Evolutionary conservation across 177 flowering plant genomes (phyloP).

Genomic region (Tripterygium wilfordii): DNA sequence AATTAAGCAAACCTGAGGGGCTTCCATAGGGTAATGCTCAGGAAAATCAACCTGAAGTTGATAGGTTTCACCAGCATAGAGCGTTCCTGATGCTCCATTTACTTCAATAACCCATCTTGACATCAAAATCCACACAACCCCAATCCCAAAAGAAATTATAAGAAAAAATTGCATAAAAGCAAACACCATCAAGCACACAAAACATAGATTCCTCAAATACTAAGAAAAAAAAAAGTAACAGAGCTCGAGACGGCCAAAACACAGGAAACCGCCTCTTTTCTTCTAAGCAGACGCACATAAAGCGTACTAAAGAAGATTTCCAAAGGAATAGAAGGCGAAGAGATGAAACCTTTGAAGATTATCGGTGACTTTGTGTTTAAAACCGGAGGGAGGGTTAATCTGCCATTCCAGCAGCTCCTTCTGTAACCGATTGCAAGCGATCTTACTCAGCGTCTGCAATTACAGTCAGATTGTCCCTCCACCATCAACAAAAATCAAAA

Average conservation of each 20-base stretch:
- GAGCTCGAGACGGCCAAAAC: too few species aligned
- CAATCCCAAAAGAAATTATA: background rate
- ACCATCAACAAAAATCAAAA: background rate
- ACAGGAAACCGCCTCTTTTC: too few species aligned
- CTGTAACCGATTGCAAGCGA: conserved; percentile 85
- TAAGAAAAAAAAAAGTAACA: too few species aligned
- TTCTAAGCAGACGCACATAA: too few species aligned
- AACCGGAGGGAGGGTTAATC: conserved; percentile 83
- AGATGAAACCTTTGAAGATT: conserved; percentile 75
- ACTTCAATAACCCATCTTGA: conserved; percentile 78
- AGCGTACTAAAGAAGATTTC: too few species aligned
- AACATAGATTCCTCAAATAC: background rate
- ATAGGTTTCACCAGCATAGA: conserved; percentile 60
- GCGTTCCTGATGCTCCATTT: conserved; percentile 79
- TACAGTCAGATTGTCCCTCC: background rate
- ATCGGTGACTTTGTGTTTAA: conserved; percentile 86
- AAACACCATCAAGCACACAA: background rate
- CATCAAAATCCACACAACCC: conserved; percentile 1
- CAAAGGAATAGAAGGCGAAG: background rate
- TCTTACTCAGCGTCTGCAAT: conserved; percentile 70
- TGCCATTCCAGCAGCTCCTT: conserved; percentile 96
- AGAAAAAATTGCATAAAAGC: too few species aligned
- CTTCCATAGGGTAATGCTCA: conserved; percentile 99
- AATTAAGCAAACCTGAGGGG: conserved; percentile 68
- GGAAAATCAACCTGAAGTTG: conserved; percentile 88